Conservation (phyloP, 768 basidiomycete species). For the Lactarius akahatsu region DNA sequence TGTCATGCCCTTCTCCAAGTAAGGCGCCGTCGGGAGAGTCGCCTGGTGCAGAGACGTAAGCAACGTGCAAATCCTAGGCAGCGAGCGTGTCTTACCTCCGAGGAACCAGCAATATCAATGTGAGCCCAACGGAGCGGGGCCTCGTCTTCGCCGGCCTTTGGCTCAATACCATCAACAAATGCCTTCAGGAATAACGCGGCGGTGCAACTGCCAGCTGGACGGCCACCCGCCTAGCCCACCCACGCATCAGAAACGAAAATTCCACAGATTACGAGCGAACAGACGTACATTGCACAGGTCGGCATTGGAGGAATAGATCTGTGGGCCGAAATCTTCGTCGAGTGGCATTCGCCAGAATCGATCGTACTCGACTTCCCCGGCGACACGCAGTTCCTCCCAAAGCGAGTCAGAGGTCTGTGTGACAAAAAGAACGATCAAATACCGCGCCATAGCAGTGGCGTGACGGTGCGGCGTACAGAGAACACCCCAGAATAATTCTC, state of each 20-base stretch:
- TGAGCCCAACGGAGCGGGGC: slow-evolving; percentile 78
- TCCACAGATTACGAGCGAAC: background rate
- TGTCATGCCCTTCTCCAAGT: slow-evolving; percentile 75
- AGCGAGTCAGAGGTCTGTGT: slow-evolving; percentile 68
- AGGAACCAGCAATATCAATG: slow-evolving; percentile 76
- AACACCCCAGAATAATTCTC: slow-evolving; percentile 78
- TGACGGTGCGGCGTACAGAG: slow-evolving; percentile 47
- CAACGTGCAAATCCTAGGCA: background rate
- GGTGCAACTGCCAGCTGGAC: slow-evolving; percentile 67
- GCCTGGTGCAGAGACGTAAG: slow-evolving; percentile 38
- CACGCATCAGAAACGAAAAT: slow-evolving; percentile 4
- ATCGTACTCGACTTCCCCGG: slow-evolving; percentile 75
- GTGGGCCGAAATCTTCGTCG: slow-evolving; percentile 74
- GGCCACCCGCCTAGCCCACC: slow-evolving; percentile 61
- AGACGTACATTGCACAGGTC: slow-evolving; percentile 73
- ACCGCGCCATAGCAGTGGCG: background rate
- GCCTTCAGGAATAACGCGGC: slow-evolving; percentile 86
- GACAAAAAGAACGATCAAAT: background rate
- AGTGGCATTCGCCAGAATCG: slow-evolving; percentile 91
- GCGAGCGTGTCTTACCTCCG: slow-evolving; percentile 52
- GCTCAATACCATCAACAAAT: slow-evolving; percentile 74
- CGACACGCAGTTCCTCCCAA: slow-evolving; percentile 65
- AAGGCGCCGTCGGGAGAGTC: slow-evolving; percentile 52
- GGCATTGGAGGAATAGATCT: slow-evolving; percentile 75
- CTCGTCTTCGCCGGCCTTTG: slow-evolving; percentile 50